These are phyloP conservation scores for Evernia prunastri DNA, from an alignment of 495 filamentous ascomycete species.

Conservation along the genomic window DNA sequence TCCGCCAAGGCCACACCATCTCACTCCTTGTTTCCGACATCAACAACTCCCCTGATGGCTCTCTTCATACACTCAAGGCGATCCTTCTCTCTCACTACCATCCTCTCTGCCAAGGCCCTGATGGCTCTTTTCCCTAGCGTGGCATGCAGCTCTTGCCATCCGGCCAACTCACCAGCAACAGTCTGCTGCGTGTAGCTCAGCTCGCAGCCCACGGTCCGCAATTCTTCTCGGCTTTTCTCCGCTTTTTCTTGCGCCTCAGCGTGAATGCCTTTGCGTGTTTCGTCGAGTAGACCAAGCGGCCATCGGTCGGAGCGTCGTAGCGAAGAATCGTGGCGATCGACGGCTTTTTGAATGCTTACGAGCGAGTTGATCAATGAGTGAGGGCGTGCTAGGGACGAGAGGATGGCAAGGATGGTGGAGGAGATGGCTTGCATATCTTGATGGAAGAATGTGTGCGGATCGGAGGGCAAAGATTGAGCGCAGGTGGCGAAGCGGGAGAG, in stretches of 20 bases:
- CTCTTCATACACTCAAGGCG: slow-evolving; percentile 75
- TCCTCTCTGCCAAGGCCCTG: slow-evolving; percentile 65
- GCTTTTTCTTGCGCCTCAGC: slow-evolving; percentile 74
- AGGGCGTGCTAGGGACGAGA: slow-evolving; percentile 74
- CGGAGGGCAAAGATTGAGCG: slow-evolving; percentile 61
- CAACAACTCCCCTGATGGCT: slow-evolving; percentile 49
- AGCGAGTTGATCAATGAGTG: slow-evolving; percentile 69
- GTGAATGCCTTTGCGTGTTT: slow-evolving; percentile 72
- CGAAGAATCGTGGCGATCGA: slow-evolving; percentile 68
- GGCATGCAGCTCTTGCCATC: slow-evolving; percentile 85
- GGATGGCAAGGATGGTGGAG: slow-evolving; percentile 72
- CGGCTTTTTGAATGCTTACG: slow-evolving; percentile 52
- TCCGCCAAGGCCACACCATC: neutral
- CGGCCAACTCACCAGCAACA: slow-evolving; percentile 83
- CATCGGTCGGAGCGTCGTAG: slow-evolving; percentile 66
- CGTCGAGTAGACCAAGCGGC: slow-evolving; percentile 80
- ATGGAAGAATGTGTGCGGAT: slow-evolving; percentile 68
- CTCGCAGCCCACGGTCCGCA: slow-evolving; percentile 63
- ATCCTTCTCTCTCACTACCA: slow-evolving; percentile 71
- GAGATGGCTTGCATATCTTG: slow-evolving; percentile 66
- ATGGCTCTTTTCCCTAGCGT: slow-evolving; percentile 68
- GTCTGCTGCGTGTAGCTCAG: slow-evolving; percentile 88
- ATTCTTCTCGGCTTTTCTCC: slow-evolving; percentile 54
- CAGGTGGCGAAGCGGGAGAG: slow-evolving; percentile 64
- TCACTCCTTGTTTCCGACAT: neutral